A percentile compares a stretch with the other conserved stretches of the same genome.
Evolutionary conservation across 371 early-diverging fungal genomes (phyloP).

Genomic region (Actinomucor elegans): DNA sequence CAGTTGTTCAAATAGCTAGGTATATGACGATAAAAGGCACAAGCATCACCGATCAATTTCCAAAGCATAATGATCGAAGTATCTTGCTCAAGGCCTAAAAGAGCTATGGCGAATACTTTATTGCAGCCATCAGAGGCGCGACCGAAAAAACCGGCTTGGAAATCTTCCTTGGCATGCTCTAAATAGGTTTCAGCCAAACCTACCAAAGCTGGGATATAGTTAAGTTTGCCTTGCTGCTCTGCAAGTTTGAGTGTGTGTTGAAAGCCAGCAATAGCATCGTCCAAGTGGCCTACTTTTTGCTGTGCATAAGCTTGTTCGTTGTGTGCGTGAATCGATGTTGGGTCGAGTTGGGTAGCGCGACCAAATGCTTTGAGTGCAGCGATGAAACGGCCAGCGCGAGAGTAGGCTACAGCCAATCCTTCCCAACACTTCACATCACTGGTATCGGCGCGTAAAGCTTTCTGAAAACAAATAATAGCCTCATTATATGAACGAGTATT

Average conservation of each 20-base stretch:
- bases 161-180: conserved; percentile 62
- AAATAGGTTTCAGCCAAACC: conserved; percentile 69
- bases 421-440: conserved; percentile 77
- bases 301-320: conserved; percentile 63
- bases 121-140: conserved; percentile 63
- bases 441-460: conserved; percentile 70
- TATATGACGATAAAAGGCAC: conserved; percentile 50
- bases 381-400: conserved; percentile 80
- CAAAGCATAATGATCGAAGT: conserved; percentile 48
- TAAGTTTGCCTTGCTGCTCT: conserved; percentile 31
- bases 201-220: conserved; percentile 57
- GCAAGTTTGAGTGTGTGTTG: conserved; percentile 43
- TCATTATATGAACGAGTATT: conserved; percentile 47
- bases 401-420: conserved; percentile 86
- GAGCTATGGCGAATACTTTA: conserved; percentile 41
- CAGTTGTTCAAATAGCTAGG: conserved; percentile 51
- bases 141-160: conserved; percentile 72
- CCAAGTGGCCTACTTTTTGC: conserved; percentile 63
- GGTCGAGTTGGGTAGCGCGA: conserved; percentile 69
- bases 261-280: conserved; percentile 65
- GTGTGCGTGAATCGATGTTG: conserved; percentile 45
- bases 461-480: conserved; percentile 83
- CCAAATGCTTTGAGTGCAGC: conserved; percentile 82
- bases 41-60: conserved; percentile 76
- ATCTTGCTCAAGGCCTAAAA: conserved; percentile 37